Base-by-base conservation (phyloP, 805 yeast genomes). In the Wickerhamiella occidentalis region DNA sequence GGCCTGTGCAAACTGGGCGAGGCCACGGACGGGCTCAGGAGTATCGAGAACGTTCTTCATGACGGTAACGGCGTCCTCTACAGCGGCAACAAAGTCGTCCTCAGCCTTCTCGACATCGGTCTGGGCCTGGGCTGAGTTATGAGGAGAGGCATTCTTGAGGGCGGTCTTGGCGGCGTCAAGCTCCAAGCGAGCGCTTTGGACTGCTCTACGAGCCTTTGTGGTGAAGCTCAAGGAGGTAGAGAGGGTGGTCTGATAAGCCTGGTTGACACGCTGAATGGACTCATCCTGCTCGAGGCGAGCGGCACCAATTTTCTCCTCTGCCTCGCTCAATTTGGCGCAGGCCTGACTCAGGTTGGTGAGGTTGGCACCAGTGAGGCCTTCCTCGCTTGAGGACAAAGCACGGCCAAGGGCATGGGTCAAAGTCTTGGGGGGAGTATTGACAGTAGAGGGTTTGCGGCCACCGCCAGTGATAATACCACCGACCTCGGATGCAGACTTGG, bases 41-140 rank as follows among this genome's bases (percentile, higher is more conserved):
- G 79, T 72, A 51, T 80, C 79, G 56, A 85, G 75, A 25, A 82
- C 88, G 61, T 80, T 79, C 68, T 80, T 85, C 88, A 85, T 81
- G 52, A 82, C 77, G 36, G 79, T 70, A 49, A 85, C 85, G 36
- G 94, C 92, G 60, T 82, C 92, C 68, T 85, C 95, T 30, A 86
- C 86, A 21, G 88, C 82, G 57, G 83, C 85, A 43, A 92, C 94
- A 64, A 85, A 85, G 60, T 58, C 88, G 60, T 85, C 95, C 68
- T 85, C 95, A 47, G 85, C 79, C 53, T 80, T 76, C 66, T 85
- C 94, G 75, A 85, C 80, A 55, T 78, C 76, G 45, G 80, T 82
- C 59, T 88, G 73, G 52, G 82, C 74, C 45, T 79, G 79, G 15
- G 88, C 85, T 61, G 81, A 82, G 65, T 79, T 79, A 57, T 76